Evolutionary conservation across 208 protist genomes (phyloP).

Genomic region (Acanthamoeba castellanii): DNA sequence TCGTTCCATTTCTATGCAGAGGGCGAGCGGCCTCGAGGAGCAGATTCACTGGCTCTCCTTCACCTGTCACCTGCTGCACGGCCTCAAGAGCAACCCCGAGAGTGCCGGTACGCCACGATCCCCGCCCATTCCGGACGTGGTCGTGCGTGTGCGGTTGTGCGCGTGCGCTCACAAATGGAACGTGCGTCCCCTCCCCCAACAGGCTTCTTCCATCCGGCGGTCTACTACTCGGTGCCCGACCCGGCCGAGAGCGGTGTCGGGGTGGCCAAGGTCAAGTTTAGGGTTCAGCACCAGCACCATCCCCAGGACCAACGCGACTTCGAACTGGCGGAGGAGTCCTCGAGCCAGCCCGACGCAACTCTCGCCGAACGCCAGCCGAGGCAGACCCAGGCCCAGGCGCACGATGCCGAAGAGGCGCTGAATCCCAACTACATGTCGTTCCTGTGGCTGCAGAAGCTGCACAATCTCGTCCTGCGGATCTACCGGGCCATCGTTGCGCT

Average conservation of each 20-base stretch:
- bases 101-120: background rate
- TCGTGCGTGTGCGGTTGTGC: too few relatives aligned
- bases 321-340: background rate
- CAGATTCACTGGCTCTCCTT: conserved; percentile 63
- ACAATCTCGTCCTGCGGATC: conserved; percentile 23
- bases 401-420: background rate
- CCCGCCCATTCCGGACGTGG: background rate
- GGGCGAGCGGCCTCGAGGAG: background rate
- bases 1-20: background rate
- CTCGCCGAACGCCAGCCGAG: too few relatives aligned
- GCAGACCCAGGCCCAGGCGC: background rate
- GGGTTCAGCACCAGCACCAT: background rate
- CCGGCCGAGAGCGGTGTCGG: background rate
- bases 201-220: conserved; percentile 27
- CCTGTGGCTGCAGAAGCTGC: conserved; percentile 53
- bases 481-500: background rate
- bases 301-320: too few relatives aligned
- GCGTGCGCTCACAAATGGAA: too few relatives aligned
- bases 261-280: background rate
- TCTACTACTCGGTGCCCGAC: conserved; percentile 37
- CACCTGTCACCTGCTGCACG: background rate
- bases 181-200: background rate
- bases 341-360: background rate
- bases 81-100: background rate
- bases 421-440: background rate